Percentiles rank a stretch among this genome's conserved stretches.
These are phyloP conservation scores for Ascochyta lentis DNA, from an alignment of 2,329 filamentous ascomycete species.

Conservation along the genomic window DNA sequence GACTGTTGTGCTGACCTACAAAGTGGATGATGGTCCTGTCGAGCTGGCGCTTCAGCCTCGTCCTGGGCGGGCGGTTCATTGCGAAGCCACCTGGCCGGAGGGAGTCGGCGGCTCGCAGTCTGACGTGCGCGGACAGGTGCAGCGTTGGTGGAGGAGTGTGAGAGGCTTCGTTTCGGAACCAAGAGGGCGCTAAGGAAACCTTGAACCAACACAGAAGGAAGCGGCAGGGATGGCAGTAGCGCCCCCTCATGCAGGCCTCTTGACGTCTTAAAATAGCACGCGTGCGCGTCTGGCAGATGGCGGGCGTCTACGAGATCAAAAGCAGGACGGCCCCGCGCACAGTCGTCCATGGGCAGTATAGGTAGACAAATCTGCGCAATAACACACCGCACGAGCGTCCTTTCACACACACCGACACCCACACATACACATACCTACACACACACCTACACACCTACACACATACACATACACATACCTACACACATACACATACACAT, in stretches of 20 bases:
- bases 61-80: conserved; percentile 14
- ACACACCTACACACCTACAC: neutral
- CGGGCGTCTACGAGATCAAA: conserved; percentile 8
- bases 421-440: neutral
- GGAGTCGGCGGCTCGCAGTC: conserved; percentile 18
- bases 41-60: conserved; percentile 36
- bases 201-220: neutral
- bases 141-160: conserved; percentile 17
- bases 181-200: conserved; percentile 10
- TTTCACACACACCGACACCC: neutral
- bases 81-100: conserved; percentile 14
- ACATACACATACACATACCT: neutral
- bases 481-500: neutral
- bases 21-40: conserved; percentile 79
- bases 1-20: conserved; percentile 54
- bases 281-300: conserved; percentile 17
- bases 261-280: neutral
- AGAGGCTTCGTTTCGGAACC: conserved; percentile 6
- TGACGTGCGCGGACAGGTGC: conserved; percentile 1
- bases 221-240: neutral
- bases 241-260: neutral
- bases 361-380: no score
- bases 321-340: conserved; percentile 16
- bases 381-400: no score
- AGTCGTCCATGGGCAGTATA: neutral